Conservation (phyloP, 1,284 basidiomycete species). For the Volvariella surrecta region DNA sequence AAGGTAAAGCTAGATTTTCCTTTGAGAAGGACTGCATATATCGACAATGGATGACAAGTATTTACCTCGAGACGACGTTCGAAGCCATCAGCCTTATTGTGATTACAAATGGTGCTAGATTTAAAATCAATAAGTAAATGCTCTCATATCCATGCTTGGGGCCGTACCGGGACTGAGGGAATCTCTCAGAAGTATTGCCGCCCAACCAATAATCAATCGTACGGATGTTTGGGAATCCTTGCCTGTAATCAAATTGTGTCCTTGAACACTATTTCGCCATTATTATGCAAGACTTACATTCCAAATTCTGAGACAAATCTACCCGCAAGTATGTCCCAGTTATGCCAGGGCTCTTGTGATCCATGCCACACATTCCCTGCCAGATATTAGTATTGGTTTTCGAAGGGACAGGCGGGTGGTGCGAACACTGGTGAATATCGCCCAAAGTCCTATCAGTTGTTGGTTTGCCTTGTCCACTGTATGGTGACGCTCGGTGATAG, state of each 20-base stretch:
- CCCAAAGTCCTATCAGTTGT: conserved; percentile 73
- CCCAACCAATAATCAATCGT: conserved; percentile 82
- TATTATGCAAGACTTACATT: conserved; percentile 42
- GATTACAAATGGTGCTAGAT: conserved; percentile 59
- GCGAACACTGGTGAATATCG: conserved; percentile 77
- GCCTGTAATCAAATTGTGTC: conserved; percentile 31
- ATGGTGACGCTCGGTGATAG: conserved; percentile 83
- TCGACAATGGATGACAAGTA: conserved; percentile 3
- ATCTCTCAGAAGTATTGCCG: conserved; percentile 60
- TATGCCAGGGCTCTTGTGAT: conserved; percentile 79
- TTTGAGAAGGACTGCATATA: conserved; percentile 9
- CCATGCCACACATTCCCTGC: conserved; percentile 90
- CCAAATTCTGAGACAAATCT: conserved; percentile 88
- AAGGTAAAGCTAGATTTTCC: conserved; percentile 56
- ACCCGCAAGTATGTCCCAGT: conserved; percentile 80
- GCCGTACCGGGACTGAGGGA: conserved; percentile 76
- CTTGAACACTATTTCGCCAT: neutral
- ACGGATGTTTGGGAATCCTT: conserved; percentile 76
- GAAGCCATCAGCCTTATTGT: conserved; percentile 87
- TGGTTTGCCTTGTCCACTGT: conserved; percentile 69
- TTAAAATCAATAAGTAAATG: conserved; percentile 3
- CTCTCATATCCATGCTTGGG: conserved; percentile 15
- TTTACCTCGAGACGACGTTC: conserved; percentile 77
- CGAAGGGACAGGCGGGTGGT: conserved; percentile 13
- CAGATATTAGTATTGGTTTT: conserved; percentile 6